phyloP scores from a whole-genome alignment of 371 early-diverging fungal species.

The Circinella minor region DNA sequence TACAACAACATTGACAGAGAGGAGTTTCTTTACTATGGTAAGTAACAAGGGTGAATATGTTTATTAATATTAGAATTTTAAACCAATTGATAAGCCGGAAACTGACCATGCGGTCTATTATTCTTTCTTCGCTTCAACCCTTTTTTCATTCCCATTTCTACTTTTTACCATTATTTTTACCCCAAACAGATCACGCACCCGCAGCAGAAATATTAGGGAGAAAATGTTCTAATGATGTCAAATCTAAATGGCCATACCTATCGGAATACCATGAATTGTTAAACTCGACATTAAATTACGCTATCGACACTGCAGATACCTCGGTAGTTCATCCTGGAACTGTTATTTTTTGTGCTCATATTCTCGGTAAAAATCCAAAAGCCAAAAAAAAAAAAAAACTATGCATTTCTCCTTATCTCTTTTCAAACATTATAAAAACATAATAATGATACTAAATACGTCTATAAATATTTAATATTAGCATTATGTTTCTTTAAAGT shows the following conservation, averaged over 20 bases:
- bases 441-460: not conserved
- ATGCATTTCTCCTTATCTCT: too few species aligned
- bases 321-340: slow-evolving; percentile 55
- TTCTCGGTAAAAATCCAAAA: slow-evolving; percentile 33
- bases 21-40: slow-evolving; percentile 21
- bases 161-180: not conserved
- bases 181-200: slow-evolving; percentile 13
- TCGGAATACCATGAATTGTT: slow-evolving; percentile 29
- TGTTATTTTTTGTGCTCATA: slow-evolving; percentile 58
- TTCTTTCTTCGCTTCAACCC: not conserved
- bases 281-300: slow-evolving; percentile 40
- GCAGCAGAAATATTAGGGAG: not conserved
- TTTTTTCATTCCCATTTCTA: not conserved
- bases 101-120: slow-evolving; percentile 1
- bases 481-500: slow-evolving; percentile 62
- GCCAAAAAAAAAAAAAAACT: too few species aligned
- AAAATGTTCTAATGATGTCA: not conserved
- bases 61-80: not conserved
- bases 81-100: slow-evolving; percentile 4
- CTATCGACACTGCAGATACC: slow-evolving; percentile 46
- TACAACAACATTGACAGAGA: slow-evolving; percentile 7
- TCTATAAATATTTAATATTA: slow-evolving; percentile 14
- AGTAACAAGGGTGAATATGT: not conserved
- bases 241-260: not conserved
- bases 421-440: not conserved